Percentiles rank a stretch among this genome's conserved stretches.
phyloP scores from a whole-genome alignment of 208 protist species.

The Leishmania aethiopica region DNA sequence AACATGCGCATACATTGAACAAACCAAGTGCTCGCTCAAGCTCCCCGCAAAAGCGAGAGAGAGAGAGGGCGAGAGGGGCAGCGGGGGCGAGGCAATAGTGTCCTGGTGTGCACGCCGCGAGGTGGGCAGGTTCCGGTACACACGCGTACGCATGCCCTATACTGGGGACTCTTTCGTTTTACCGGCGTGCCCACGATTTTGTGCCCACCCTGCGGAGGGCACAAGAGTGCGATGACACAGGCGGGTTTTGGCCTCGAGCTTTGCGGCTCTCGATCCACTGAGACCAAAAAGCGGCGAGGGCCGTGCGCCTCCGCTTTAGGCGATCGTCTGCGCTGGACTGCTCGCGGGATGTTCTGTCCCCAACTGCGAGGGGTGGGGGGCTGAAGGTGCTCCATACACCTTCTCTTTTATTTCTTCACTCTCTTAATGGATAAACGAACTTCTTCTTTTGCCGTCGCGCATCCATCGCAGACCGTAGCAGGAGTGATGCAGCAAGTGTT shows the following conservation, averaged over 20 bases:
- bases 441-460: background rate
- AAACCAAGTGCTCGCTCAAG: background rate
- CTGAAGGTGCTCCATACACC: background rate
- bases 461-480: background rate
- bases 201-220: background rate
- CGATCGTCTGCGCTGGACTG: no score
- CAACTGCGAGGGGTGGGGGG: no score
- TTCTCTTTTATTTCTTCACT: background rate
- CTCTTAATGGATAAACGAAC: background rate
- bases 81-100: background rate
- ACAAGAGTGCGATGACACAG: background rate
- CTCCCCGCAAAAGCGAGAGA: background rate
- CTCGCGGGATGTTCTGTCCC: background rate
- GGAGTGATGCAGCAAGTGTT: slow-evolving; percentile 31
- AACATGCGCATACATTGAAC: background rate
- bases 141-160: background rate
- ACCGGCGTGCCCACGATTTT: background rate
- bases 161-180: background rate
- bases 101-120: background rate
- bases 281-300: background rate
- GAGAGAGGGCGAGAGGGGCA: background rate
- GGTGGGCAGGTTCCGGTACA: background rate
- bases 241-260: background rate
- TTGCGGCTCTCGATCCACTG: background rate
- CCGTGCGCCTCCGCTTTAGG: background rate